Evolutionary conservation across 306 rosid species (phyloP).

Genomic region (Luffa acutangula): DNA sequence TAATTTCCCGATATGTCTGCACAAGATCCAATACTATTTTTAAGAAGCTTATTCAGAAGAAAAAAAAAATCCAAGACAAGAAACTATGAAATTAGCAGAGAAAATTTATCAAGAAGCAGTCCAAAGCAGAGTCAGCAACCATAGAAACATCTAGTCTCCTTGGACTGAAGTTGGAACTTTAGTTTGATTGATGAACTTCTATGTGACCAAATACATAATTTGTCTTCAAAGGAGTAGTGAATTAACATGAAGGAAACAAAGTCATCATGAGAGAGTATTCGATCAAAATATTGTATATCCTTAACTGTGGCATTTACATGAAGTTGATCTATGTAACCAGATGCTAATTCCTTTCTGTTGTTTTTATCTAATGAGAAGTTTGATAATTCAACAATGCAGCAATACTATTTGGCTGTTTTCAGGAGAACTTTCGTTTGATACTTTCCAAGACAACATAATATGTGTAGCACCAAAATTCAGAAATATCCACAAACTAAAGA

Average conservation of each 20-base stretch:
- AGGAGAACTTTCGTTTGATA: not conserved
- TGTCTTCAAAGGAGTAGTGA: not conserved
- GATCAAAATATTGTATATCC: not conserved
- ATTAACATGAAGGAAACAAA: not conserved
- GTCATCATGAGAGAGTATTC: not conserved
- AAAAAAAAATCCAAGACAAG: not conserved
- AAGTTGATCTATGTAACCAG: not conserved
- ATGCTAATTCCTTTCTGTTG: not conserved
- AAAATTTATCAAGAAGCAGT: not conserved
- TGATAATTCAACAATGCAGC: not conserved
- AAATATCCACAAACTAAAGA: not conserved
- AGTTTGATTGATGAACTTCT: not conserved
- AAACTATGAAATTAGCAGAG: not conserved
- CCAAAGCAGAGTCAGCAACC: not conserved
- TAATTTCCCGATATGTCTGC: constrained; percentile 94
- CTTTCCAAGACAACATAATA: not conserved
- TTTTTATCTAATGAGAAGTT: not conserved
- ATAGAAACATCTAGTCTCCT: not conserved
- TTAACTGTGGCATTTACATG: not conserved
- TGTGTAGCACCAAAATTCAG: not conserved
- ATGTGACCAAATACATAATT: not conserved
- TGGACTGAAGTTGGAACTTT: not conserved
- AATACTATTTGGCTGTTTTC: not conserved
- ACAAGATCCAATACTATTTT: constrained; percentile 7
- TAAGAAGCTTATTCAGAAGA: not conserved